A percentile compares a stretch with the other conserved stretches of the same genome.
Conservation (phyloP, 352 stramenopile species). For the Bremia lactucae region DNA sequence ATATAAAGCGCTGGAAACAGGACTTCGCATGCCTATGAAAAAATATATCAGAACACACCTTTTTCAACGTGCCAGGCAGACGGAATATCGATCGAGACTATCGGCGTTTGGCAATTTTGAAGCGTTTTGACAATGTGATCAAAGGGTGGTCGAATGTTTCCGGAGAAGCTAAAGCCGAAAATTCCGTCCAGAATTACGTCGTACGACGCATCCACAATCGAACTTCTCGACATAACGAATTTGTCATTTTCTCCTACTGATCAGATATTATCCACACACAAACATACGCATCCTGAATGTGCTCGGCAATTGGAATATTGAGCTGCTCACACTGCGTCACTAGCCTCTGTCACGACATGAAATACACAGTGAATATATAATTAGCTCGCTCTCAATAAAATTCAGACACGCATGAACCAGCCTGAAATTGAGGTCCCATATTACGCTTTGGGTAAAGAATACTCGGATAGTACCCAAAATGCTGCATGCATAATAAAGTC, state of each 20-base stretch:
- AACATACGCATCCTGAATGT: constrained; percentile 33
- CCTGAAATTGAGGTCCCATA: constrained; percentile 68
- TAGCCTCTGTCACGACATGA: constrained; percentile 56
- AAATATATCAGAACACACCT: constrained; percentile 22
- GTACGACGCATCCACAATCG: constrained; percentile 45
- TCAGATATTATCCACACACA: not conserved
- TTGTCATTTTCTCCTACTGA: no score
- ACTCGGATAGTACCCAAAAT: constrained; percentile 92
- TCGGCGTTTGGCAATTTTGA: constrained; percentile 44
- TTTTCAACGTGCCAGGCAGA: constrained; percentile 96
- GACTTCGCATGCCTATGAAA: no score
- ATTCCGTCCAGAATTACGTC: constrained; percentile 96
- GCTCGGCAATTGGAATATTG: constrained; percentile 68
- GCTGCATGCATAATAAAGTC: no score
- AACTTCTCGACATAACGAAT: no score
- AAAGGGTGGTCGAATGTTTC: constrained; percentile 85
- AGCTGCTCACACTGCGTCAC: constrained; percentile 68
- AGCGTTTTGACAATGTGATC: constrained; percentile 77
- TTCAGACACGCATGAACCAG: constrained; percentile 8
- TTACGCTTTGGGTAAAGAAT: constrained; percentile 93
- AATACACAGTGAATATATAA: no score
- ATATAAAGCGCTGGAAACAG: no score
- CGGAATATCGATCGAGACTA: constrained; percentile 97
- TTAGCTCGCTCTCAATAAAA: no score
- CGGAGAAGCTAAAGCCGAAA: constrained; percentile 97